Evolutionary conservation across 2,329 filamentous ascomycete species (phyloP), one percentile per base, ranked within the genome.

Genomic region (Aspergillus sp.): DNA sequence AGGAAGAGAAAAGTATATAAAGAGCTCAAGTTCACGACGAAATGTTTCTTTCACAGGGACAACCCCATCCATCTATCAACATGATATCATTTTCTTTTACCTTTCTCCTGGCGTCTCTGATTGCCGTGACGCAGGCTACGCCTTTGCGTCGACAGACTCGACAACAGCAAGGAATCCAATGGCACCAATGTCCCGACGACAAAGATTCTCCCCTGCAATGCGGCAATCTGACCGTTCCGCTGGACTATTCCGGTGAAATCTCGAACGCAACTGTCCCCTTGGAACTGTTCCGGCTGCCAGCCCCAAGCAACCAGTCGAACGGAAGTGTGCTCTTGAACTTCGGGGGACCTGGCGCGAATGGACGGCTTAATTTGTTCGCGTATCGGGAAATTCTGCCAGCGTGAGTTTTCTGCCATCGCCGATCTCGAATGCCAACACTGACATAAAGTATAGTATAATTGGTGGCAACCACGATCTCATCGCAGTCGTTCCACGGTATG

Each of bases 271-370:
- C 61, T 1, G 56, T 76, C 29, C 49, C 67, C 11, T 61, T 76
- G 5, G 61, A 71, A 6, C 60, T 75, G 4, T 49, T 70, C 46
- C 69, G 63, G 29, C 50, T 71, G 24, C 65, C 68, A 45, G 71
- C 73, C 11, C 60, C 59, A 9, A 67, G 69, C 31, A 46, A 70
- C 31, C 69, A 68, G 3, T 64, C 65, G 9, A 47, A 47, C 18
- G 45, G 45, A 1, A 73, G 67, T 32, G 67, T 77, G 24, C 59
- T 76, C 26, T 62, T 71, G 45, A 76, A 75, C 51, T 69, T 70
- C 51, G 74, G 73, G 6, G 74, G 73, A 4, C 74, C 73, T 6
- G 73, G 72, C 3, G 61, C 49, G 5, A 52, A 64, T 18, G 62
- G 61, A 11, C 49, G 63, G 3, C 16, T 49, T 4, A 32, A 24